A percentile compares a stretch with the other conserved stretches of the same genome.
phyloP scores from a whole-genome alignment of 768 basidiomycete species.

The Serpula lacrymans region DNA sequence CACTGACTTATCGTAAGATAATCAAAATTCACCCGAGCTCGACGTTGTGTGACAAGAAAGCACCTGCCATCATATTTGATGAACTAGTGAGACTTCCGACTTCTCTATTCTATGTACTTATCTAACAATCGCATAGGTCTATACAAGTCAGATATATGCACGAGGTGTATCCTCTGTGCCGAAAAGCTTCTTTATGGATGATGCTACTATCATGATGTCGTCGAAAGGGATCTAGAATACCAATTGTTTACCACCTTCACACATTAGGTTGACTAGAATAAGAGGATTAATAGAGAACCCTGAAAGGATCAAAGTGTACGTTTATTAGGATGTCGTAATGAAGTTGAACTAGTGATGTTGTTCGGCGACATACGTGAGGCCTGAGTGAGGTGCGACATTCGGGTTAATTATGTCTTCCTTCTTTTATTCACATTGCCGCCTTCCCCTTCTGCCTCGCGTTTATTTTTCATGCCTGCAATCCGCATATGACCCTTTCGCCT shows the following conservation, averaged over 20 bases:
- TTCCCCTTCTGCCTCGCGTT: slow-evolving; percentile 58
- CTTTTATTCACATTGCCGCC: slow-evolving; percentile 57
- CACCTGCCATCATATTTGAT: slow-evolving; percentile 86
- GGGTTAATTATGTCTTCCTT: slow-evolving; percentile 38
- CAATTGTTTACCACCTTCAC: too few species aligned
- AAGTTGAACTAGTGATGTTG: too few species aligned
- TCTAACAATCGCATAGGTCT: slow-evolving; percentile 45
- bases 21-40: slow-evolving; percentile 94
- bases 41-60: slow-evolving; percentile 73
- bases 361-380: background rate
- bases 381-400: slow-evolving; percentile 15
- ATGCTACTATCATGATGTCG: too few species aligned
- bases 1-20: slow-evolving; percentile 29
- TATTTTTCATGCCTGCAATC: slow-evolving; percentile 64
- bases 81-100: slow-evolving; percentile 76
- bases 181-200: slow-evolving; percentile 42
- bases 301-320: too few species aligned
- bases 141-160: slow-evolving; percentile 84
- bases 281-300: too few species aligned
- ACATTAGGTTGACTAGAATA: too few species aligned
- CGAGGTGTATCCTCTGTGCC: slow-evolving; percentile 86
- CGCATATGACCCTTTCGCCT: slow-evolving; percentile 77
- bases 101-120: too few species aligned
- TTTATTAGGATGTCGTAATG: too few species aligned
- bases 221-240: too few species aligned